Evolutionary conservation across 139 green algal genomes (phyloP), one percentile per base, ranked within the genome.

Genomic region (Coelastrella sp.): DNA sequence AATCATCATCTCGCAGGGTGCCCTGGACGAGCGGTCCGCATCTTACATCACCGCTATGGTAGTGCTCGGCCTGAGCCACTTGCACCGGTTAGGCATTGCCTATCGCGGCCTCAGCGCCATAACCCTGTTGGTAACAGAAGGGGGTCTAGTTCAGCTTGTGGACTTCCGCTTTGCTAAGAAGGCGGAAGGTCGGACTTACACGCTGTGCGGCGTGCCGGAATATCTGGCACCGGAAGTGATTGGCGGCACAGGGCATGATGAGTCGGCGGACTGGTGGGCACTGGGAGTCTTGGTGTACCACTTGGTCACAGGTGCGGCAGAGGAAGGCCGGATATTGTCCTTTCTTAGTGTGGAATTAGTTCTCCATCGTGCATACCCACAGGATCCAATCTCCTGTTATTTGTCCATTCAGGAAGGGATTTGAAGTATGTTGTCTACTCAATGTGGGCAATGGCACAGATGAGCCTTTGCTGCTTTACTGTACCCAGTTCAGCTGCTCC

Each of bases 181-280:
- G 72, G 24, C 24, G 8, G 89, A 94, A 59, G 92, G 92, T 14
- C 94, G 94, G 87, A 95, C 95, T 7, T 97, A 93, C 91, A 98
- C 95, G 35, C 78, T 98, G 35, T 98, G 96, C 57, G 96, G 96
- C 14, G 84, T 93, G 70, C 96, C 95, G 7, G 95, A 97, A 85
- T 97, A 94, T 85, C 89, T 97, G 56, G 92, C 94, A 3, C 95
- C 96, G 6, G 96, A 97, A 86, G 89, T 97, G 56, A 86, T 98
- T 20, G 85, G 92, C 35, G 91, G 93, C n/a, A 73, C 78, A 7
- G 96, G 95, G 9, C 92, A 93, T 75, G 88, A 82, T 9, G 80
- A 93, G 70, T 91, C 92, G 9, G 95, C 90, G 6, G 96, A 98
- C 81, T 92, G 92, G 78, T 98, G 96, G 96, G 90, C 93, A 1